A percentile compares a stretch with the other conserved stretches of the same genome.
phyloP scores from a whole-genome alignment of 306 rosid species.

The Sesbania bispinosa region DNA sequence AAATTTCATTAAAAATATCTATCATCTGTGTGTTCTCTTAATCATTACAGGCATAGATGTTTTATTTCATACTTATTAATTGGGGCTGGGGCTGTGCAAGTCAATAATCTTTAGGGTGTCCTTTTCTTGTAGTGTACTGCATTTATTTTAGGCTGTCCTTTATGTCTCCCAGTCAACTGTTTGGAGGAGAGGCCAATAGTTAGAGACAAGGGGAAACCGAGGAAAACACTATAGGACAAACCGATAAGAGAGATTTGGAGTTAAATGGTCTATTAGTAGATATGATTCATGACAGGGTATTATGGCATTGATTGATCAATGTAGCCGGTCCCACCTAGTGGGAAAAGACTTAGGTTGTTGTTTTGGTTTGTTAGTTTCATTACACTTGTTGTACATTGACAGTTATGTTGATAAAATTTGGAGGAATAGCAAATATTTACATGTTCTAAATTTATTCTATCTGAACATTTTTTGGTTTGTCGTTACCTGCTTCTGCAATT shows the following conservation, averaged over 20 bases:
- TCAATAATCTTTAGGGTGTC: neutral
- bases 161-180: neutral
- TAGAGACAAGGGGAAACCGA: no score
- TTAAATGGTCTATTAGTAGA: no score
- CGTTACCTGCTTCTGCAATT: neutral
- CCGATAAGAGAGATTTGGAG: no score
- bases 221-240: no score
- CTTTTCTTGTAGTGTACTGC: neutral
- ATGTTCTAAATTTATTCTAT: conserved; percentile 2
- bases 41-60: neutral
- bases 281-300: no score
- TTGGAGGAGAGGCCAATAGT: no score
- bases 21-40: neutral
- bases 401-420: neutral
- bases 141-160: neutral
- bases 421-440: neutral
- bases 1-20: neutral
- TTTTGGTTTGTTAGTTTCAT: neutral
- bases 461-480: neutral
- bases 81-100: neutral
- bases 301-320: no score
- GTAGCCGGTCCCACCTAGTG: no score
- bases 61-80: neutral
- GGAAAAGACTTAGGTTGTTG: neutral
- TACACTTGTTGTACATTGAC: neutral